Conservation (phyloP, 371 early-diverging fungal genomes). For the Fennellomyces sp. region DNA sequence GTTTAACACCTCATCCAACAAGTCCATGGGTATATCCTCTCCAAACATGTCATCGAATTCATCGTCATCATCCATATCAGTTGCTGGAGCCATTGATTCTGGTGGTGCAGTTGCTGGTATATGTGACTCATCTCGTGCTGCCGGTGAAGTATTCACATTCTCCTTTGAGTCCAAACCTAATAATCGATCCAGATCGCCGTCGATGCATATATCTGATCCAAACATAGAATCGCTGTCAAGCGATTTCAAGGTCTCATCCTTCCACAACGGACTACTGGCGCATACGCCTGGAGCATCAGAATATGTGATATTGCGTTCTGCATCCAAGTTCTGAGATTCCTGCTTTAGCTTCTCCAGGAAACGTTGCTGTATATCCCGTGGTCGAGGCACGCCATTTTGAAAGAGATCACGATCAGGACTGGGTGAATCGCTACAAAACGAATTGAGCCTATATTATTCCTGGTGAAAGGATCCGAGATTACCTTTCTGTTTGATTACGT, state of each 20-base stretch:
- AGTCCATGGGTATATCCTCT: slow-evolving; percentile 38
- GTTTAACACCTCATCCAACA: slow-evolving; percentile 21
- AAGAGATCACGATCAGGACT: neutral
- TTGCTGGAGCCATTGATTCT: neutral
- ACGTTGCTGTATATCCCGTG: slow-evolving; percentile 4
- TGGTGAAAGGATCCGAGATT: no score
- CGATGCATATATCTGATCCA: slow-evolving; percentile 22
- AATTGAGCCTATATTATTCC: no score
- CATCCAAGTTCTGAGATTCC: neutral
- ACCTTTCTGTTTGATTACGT: no score
- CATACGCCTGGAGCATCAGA: neutral
- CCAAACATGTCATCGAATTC: slow-evolving; percentile 47
- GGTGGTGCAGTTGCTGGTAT: neutral
- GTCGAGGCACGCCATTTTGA: neutral
- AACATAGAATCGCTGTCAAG: slow-evolving; percentile 22
- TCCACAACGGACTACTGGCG: neutral
- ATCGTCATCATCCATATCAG: slow-evolving; percentile 19
- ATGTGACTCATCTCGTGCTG: no score
- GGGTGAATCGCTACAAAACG: neutral
- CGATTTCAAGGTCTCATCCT: no score
- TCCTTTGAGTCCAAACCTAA: neutral
- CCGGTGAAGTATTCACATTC: neutral
- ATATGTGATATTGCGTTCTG: neutral
- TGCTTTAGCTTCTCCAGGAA: slow-evolving; percentile 1
- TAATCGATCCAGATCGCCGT: slow-evolving; percentile 11